Evolutionary conservation across 306 rosid genomes (phyloP), one percentile per base, ranked within the genome.

Genomic region (Trifolium subterraneum): DNA sequence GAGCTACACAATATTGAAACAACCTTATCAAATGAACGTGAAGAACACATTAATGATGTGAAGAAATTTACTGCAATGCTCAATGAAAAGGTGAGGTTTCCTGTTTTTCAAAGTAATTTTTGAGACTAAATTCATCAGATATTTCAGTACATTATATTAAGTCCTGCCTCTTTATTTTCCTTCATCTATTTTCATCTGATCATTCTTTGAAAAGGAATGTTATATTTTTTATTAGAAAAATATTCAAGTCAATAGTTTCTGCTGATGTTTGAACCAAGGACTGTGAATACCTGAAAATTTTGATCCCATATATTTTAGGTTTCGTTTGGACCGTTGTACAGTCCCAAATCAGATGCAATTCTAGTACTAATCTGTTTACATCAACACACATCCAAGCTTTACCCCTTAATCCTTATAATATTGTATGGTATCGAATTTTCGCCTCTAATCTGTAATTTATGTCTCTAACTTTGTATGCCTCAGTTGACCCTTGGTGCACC

Each of bases 1-100:
- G 99, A 94, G 78, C 96, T 94, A 58, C 99, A 92, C 86, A 87
- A 86, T 74, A 85, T 92, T 76, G 97, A 94, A 85, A 94, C 90
- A 52, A 85, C 90, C 70, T 81, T 94, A 62, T 87, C 99, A 59
- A 87, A 83, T 76, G 99, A 94, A 78, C 86, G 93, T 77, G 99
- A 90, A 74, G 84, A 90, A 71, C 99, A 90, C 75, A 19, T 92
- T n/a, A 87, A 79, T 42, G 99, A 94, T 70, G 86, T 94, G 81
- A 94, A 94, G 88, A 94, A 85, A 80, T 75, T 94, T 79, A 88
- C 89, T 74, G 77, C 93, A 56, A 81, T 85, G 84, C 90, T 94
- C 78, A 88, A 84, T 72, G 96, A 94, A 79, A 88, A 90, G 97
- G 99, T 90, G 81, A 72, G 70, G 63, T 55, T 68, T 76, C 16